Evolutionary conservation across 1,139 yeast genomes (phyloP).

Genomic region (Ogataea hybrid): DNA sequence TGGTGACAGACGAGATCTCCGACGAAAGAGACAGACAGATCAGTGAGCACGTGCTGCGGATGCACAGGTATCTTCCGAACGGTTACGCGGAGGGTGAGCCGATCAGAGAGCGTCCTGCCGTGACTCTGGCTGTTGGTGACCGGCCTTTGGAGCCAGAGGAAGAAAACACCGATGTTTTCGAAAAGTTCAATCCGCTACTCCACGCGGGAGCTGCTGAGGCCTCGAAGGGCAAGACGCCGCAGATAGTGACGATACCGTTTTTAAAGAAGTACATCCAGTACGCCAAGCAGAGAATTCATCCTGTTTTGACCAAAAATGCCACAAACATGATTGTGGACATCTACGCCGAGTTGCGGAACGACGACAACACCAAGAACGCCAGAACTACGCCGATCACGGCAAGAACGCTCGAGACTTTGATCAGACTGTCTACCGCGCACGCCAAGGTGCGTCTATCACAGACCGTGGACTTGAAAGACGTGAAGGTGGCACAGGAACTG

Average conservation of each 20-base stretch:
- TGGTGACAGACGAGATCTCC: slow-evolving; percentile 93
- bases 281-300: slow-evolving; percentile 86
- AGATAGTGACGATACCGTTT: slow-evolving; percentile 78
- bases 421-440: slow-evolving; percentile 95
- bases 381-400: slow-evolving; percentile 96
- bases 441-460: slow-evolving; percentile 88
- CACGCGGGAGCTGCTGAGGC: slow-evolving; percentile 70
- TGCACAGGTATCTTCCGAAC: slow-evolving; percentile 87
- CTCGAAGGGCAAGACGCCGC: slow-evolving; percentile 44
- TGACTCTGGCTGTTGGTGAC: slow-evolving; percentile 80
- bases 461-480: slow-evolving; percentile 74
- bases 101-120: slow-evolving; percentile 68
- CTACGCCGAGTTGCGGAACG: slow-evolving; percentile 82
- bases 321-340: slow-evolving; percentile 77
- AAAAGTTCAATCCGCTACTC: slow-evolving; percentile 76
- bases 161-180: slow-evolving; percentile 56
- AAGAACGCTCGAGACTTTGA: slow-evolving; percentile 93
- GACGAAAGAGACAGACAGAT: slow-evolving; percentile 82
- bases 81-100: slow-evolving; percentile 96
- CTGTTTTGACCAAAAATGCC: slow-evolving; percentile 77
- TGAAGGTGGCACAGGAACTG: slow-evolving; percentile 81
- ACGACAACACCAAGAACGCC: slow-evolving; percentile 69
- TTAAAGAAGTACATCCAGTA: slow-evolving; percentile 90
- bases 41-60: slow-evolving; percentile 91
- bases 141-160: slow-evolving; percentile 42